phyloP scores from a whole-genome alignment of 345 rosid genomes.

The Ceriops tagal region DNA sequence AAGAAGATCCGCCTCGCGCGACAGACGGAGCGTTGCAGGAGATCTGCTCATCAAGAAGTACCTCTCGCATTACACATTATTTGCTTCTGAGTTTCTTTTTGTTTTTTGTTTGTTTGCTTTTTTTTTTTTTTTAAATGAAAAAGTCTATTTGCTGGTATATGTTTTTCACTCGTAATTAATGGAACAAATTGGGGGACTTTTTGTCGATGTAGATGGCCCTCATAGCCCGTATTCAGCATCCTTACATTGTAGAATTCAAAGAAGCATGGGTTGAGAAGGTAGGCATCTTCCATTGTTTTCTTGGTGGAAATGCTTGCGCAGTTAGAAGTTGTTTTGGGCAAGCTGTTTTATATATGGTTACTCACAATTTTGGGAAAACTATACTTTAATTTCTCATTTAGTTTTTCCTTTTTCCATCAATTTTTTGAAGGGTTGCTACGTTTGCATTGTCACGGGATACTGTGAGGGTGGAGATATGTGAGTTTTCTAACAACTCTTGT shows the following conservation, averaged over 20 bases:
- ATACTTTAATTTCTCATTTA: neutral
- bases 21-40: constrained; percentile 93
- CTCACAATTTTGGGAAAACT: neutral
- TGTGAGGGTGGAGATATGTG: constrained; percentile 99
- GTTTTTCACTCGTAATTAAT: neutral
- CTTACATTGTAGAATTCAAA: constrained; percentile 90
- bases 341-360: neutral
- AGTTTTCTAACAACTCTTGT: constrained; percentile 28
- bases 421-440: constrained; percentile 79
- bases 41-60: constrained; percentile 99
- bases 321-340: neutral
- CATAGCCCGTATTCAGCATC: constrained; percentile 87
- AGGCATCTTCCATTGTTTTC: neutral
- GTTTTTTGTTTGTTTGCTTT: too few relatives aligned
- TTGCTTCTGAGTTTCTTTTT: neutral
- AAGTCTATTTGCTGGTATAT: neutral
- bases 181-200: neutral
- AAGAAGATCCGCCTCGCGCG: constrained; percentile 98
- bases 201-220: constrained; percentile 66
- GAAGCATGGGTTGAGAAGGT: constrained; percentile 99
- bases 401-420: neutral
- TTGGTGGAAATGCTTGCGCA: neutral
- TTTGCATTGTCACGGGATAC: constrained; percentile 97
- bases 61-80: constrained; percentile 1
- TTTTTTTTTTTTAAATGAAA: neutral